Base-by-base conservation (phyloP, 306 rosid genomes). In the Hippophae tibetana region DNA sequence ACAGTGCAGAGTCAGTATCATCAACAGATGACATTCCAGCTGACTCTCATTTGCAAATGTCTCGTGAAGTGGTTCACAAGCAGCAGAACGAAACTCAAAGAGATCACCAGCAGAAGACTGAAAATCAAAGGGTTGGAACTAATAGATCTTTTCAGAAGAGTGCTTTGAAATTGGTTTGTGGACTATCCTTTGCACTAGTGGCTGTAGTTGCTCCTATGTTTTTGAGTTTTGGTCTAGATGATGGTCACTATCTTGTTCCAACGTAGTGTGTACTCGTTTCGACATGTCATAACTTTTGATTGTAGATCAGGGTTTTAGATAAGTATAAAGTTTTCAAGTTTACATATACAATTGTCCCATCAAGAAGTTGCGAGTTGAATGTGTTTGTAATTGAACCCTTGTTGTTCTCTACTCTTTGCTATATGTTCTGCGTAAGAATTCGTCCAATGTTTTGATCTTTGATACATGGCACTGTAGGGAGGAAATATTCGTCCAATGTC, bases 1-100 rank as follows among this genome's bases (percentile, higher is more conserved):
- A 67, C 14, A 75, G 72, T 47, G 14, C 41, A 0, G 96, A 87
- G 73, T 87, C 97, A 8, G 90, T 85, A 57, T 84, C 94, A 42
- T 82, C 97, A 27, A 78, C 94, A 3, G 80, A 81, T 42, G 75
- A 69, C 55, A 60, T 66, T 70, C 76, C 65, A 2, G 59, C 44
- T 54, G 75, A 72, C 55, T 59, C 71, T 59, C 72, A 71, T 54
- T 47, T 47, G 70, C 81, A 69, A 48, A 64, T 2, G 56, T 47
- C 76, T 63, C 66, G 59, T 9, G 63, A 76, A 69, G 62, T 13
- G 12, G 72, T 72, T 76, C 60, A 65, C 63, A 73, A 73, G 53
- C 56, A 55, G 38, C 47, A 62, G 54, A 64, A 65, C 40, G 64
- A 40, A 18, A 48, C 57, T 56, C 51, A 48, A 11, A 69, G 3